Conservation (phyloP, 495 filamentous ascomycete genomes). For the Geopyxis carbonaria region DNA sequence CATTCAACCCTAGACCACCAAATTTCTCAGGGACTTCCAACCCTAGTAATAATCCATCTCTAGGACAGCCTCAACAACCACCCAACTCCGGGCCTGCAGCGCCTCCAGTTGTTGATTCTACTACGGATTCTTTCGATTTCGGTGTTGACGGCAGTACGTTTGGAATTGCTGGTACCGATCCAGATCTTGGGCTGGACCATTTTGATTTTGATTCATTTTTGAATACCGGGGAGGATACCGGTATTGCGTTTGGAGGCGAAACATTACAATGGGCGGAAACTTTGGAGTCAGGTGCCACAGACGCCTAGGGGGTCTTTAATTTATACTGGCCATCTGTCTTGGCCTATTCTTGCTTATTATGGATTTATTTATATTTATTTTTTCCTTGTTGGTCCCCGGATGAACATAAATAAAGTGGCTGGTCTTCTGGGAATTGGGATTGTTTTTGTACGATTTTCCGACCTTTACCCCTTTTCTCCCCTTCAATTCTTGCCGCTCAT, state of each 20-base stretch:
- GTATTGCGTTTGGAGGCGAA: slow-evolving; percentile 37
- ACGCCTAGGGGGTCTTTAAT: no score
- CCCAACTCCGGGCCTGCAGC: slow-evolving; percentile 29
- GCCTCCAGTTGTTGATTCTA: slow-evolving; percentile 3
- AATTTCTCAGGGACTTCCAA: slow-evolving; percentile 14
- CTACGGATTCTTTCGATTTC: slow-evolving; percentile 1
- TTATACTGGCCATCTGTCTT: no score
- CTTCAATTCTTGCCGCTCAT: no score
- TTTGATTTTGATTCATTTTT: slow-evolving; percentile 97
- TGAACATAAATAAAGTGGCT: no score
- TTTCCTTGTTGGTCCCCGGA: no score
- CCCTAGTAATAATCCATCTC: slow-evolving; percentile 32
- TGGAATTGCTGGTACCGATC: slow-evolving; percentile 15
- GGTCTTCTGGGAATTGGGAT: no score
- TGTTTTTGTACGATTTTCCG: no score
- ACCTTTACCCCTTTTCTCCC: no score
- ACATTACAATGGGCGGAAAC: slow-evolving; percentile 30
- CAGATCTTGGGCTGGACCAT: slow-evolving; percentile 40
- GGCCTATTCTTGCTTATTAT: no score
- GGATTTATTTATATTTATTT: no score
- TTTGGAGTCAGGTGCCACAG: slow-evolving; percentile 40
- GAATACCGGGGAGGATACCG: slow-evolving; percentile 38
- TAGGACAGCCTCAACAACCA: slow-evolving; percentile 30
- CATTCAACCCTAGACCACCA: slow-evolving; percentile 22
- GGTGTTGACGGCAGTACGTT: no score